Base-by-base conservation (phyloP, 1,284 basidiomycete genomes). In the Rhodotorula sp. region DNA sequence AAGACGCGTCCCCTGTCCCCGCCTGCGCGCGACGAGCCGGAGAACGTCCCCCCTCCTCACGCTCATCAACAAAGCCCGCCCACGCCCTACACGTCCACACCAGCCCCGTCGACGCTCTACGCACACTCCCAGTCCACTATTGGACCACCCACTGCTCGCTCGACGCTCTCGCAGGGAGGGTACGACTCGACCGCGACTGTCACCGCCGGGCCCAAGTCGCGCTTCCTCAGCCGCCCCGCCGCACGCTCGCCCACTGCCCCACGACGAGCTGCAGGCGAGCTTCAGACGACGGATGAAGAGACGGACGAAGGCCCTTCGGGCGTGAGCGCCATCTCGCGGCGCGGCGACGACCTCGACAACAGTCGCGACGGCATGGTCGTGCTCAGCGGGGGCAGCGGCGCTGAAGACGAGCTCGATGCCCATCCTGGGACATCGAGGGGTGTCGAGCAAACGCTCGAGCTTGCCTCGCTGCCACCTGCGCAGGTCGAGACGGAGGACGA, bases 41-140 rank as follows among this genome's bases (percentile, higher is more conserved):
- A 63, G 53, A 63, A 57, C 56, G 52, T 13, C 41, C 44, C 45
- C 25, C 52, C 61, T 8, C 14, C 27, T 21, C 21, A 56, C 19
- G 44, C 62, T n/a, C 25, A 58, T 10, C 48, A n/a, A 44, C 53
- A 46, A 25, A 64, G 19, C n/a, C 57, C 53, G 56, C 62, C 67
- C 3, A 62, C 66, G 4, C 70, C 73, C 7, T 72, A 68, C 64
- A 69, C 68, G 4, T 74, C 75, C 23, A 74, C 73, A 1, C 75
- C 73, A 7, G 70, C 68, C 2, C 68, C 73, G 5, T 56, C 68
- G 3, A 23, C 52, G 1, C 21, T 44, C 17, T 55, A 57, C 49
- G 54, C 61, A 5, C 59, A 60, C 7, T 57, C 66, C 7, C 57
- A 64, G 41, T 34, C 64, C 14, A 55, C 67, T 7, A 55, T 64